Percentiles rank a stretch among this genome's conserved stretches.
phyloP scores from a whole-genome alignment of 2,329 filamentous ascomycete species.

The Sporothrix curviconia region DNA sequence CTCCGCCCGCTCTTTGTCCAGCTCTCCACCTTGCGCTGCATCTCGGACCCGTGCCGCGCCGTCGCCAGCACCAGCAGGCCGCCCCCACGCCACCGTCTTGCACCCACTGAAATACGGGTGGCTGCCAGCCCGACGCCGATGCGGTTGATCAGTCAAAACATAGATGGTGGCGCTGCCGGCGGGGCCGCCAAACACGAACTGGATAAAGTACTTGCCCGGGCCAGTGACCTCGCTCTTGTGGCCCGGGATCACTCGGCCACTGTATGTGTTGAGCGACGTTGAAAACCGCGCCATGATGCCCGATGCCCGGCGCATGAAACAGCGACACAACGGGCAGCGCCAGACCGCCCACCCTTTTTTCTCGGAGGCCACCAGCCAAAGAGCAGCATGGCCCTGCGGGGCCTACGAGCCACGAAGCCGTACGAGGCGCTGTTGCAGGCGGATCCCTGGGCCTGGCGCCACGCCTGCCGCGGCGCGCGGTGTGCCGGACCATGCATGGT shows the following conservation, averaged over 20 bases:
- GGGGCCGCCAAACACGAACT: constrained; percentile 14
- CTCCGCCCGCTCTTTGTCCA: neutral
- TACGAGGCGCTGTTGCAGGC: constrained; percentile 53
- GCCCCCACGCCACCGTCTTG: no score
- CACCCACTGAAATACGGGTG: constrained; percentile 6
- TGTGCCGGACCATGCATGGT: constrained; percentile 61
- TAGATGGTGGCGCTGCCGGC: constrained; percentile 12
- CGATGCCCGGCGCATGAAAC: constrained; percentile 68
- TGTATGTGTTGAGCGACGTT: constrained; percentile 64
- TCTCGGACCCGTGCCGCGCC: neutral
- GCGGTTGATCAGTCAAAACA: constrained; percentile 13
- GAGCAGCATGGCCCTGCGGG: constrained; percentile 58
- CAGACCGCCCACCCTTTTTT: constrained; percentile 45
- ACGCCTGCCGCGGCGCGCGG: constrained; percentile 48
- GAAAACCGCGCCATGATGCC: constrained; percentile 70
- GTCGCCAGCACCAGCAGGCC: neutral
- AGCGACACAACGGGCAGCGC: constrained; percentile 63
- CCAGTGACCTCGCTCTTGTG: constrained; percentile 16
- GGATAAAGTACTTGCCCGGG: constrained; percentile 18
- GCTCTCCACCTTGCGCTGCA: neutral
- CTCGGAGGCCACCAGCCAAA: constrained; percentile 51
- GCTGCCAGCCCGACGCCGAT: constrained; percentile 17
- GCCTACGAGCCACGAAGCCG: constrained; percentile 51
- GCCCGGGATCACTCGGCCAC: constrained; percentile 11
- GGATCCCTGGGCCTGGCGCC: constrained; percentile 64